A percentile compares a stretch with the other conserved stretches of the same genome.
Conservation (phyloP, 441 rosid species). For the Erodium texanum region DNA sequence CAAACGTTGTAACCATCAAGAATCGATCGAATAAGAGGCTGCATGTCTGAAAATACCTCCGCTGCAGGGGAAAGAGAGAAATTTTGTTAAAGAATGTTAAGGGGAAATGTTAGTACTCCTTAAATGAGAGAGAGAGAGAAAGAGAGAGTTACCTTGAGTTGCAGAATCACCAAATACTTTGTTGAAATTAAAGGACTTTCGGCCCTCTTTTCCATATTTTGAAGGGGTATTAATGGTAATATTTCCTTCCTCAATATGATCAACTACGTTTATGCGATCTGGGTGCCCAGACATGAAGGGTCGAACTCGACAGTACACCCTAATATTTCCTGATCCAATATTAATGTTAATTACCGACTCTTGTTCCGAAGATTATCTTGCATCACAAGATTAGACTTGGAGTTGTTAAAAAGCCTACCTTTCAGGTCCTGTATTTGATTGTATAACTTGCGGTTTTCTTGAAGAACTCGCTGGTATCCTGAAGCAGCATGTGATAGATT, state of each 20-base stretch:
- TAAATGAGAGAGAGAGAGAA: background rate
- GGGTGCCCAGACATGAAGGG: conserved; percentile 66
- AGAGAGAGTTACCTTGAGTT: conserved; percentile 26
- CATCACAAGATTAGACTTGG: background rate
- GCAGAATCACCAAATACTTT: conserved; percentile 71
- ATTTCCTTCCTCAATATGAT: conserved; percentile 62
- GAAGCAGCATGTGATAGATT: conserved; percentile 32
- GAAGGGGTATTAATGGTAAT: conserved; percentile 63
- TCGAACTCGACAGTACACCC: conserved; percentile 84
- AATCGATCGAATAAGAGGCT: conserved; percentile 34
- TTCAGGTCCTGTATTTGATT: conserved; percentile 69
- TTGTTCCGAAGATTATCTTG: background rate
- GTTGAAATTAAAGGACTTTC: conserved; percentile 55
- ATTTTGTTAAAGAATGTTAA: background rate
- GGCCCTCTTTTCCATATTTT: conserved; percentile 76
- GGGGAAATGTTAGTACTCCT: background rate
- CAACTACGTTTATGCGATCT: conserved; percentile 44
- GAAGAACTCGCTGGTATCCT: conserved; percentile 48
- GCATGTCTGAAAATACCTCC: conserved; percentile 80
- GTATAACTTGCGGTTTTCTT: conserved; percentile 56
- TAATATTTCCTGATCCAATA: conserved; percentile 53
- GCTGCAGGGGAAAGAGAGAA: conserved; percentile 29
- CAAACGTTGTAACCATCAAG: conserved; percentile 93
- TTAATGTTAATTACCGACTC: background rate
- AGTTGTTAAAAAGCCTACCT: conserved; percentile 27